Evolutionary conservation across 768 basidiomycete species (phyloP).

Genomic region (Leccinum olivaceopallidum): DNA sequence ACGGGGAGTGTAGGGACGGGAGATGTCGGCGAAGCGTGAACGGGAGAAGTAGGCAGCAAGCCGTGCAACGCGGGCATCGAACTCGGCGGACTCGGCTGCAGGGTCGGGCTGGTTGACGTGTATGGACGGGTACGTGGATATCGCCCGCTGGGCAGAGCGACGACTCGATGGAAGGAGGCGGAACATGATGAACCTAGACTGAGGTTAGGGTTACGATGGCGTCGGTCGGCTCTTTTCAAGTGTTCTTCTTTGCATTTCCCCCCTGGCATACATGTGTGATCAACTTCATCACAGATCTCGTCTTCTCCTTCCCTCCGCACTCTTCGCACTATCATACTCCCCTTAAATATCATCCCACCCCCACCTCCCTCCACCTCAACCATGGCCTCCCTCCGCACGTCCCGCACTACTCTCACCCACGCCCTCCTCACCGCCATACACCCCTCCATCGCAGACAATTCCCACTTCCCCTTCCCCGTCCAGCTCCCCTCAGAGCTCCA

Average conservation of each 20-base stretch:
- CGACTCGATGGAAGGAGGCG: neutral
- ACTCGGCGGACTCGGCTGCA: constrained; percentile 56
- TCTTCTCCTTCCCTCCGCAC: constrained; percentile 23
- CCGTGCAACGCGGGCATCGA: constrained; percentile 59
- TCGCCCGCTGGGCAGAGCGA: constrained; percentile 29
- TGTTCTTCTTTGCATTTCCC: neutral
- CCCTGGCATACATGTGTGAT: constrained; percentile 3
- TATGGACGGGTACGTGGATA: constrained; percentile 44
- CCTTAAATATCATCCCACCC: constrained; percentile 18
- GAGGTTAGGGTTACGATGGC: constrained; percentile 34
- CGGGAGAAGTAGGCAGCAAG: constrained; percentile 73
- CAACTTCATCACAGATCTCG: constrained; percentile 3
- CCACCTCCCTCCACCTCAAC: neutral
- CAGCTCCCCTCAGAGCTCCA: constrained; percentile 54
- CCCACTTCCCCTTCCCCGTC: constrained; percentile 22
- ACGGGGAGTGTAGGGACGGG: constrained; percentile 77
- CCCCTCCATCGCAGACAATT: constrained; percentile 39
- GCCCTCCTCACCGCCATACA: constrained; percentile 52
- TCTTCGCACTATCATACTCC: constrained; percentile 18
- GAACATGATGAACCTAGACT: constrained; percentile 31
- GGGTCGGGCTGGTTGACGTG: constrained; percentile 59
- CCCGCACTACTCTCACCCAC: constrained; percentile 50
- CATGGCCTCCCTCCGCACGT: constrained; percentile 34
- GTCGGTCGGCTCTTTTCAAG: constrained; percentile 19
- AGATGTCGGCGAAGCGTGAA: constrained; percentile 71